Percentiles rank a stretch among this genome's conserved stretches.
Conservation (phyloP, 441 rosid species). For the Manihot esculenta region DNA sequence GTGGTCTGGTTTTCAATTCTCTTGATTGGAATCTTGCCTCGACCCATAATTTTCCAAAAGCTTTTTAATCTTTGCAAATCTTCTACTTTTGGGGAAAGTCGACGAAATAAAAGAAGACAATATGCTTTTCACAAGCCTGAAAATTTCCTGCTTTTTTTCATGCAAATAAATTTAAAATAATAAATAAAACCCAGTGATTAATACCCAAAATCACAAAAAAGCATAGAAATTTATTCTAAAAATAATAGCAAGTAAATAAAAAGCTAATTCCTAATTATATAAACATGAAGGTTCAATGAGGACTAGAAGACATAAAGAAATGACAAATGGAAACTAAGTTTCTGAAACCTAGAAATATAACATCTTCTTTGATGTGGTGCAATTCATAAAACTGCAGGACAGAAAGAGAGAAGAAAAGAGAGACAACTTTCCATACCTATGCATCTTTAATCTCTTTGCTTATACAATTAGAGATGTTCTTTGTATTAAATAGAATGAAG, state of each 20-base stretch:
- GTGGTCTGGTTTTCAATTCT: constrained; percentile 77
- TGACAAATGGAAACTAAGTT: constrained; percentile 22
- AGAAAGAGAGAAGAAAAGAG: constrained; percentile 3
- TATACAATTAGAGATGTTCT: constrained; percentile 18
- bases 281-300: constrained; percentile 7
- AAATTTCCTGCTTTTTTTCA: constrained; percentile 8
- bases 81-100: not conserved
- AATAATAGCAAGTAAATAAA: constrained; percentile 16
- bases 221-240: constrained; percentile 9
- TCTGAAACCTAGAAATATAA: constrained; percentile 28
- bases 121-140: not conserved
- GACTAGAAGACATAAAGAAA: constrained; percentile 23
- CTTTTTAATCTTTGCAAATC: not conserved
- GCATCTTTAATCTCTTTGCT: constrained; percentile 12
- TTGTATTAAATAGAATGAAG: constrained; percentile 5
- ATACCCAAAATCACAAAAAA: constrained; percentile 15
- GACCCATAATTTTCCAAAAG: constrained; percentile 43
- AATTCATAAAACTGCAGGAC: constrained; percentile 14
- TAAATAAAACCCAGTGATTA: not conserved
- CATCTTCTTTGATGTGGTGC: not conserved
- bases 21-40: constrained; percentile 66
- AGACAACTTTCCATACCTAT: constrained; percentile 14
- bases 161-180: not conserved
- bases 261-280: not conserved
- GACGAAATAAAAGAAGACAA: not conserved